Percentiles rank a stretch among this genome's conserved stretches.
These are phyloP conservation scores for Neoboletus magnificus DNA, from an alignment of 768 basidiomycete genomes.

Conservation along the genomic window DNA sequence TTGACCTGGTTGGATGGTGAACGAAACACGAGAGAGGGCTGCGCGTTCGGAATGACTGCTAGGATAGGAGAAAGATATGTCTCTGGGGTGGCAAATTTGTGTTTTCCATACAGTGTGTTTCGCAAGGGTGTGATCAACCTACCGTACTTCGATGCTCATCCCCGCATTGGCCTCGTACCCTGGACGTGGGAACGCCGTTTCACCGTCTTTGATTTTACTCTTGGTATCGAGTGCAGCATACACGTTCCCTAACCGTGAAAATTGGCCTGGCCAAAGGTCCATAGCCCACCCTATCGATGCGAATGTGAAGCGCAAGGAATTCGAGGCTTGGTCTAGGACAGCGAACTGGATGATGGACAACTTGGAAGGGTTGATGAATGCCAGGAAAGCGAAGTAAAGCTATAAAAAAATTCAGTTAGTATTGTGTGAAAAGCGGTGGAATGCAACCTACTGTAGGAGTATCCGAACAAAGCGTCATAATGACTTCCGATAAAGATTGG, in stretches of 20 bases:
- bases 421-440: background rate
- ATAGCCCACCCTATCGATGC: constrained; percentile 4
- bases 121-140: background rate
- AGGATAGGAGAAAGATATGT: constrained; percentile 54
- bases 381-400: constrained; percentile 31
- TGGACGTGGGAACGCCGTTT: constrained; percentile 21
- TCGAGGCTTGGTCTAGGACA: constrained; percentile 26
- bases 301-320: constrained; percentile 24
- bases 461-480: constrained; percentile 14
- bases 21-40: constrained; percentile 28
- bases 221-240: constrained; percentile 19
- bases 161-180: constrained; percentile 11
- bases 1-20: constrained; percentile 31
- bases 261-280: constrained; percentile 8
- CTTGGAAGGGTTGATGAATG: constrained; percentile 23
- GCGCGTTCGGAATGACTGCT: constrained; percentile 27
- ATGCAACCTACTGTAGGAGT: constrained; percentile 14
- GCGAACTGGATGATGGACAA: constrained; percentile 32
- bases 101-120: background rate
- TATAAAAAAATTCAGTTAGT: background rate
- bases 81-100: constrained; percentile 30
- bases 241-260: constrained; percentile 22
- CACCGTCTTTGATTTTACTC: constrained; percentile 28
- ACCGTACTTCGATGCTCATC: constrained; percentile 21
- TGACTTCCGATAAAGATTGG: constrained; percentile 2